phyloP scores from a whole-genome alignment of 2,329 filamentous ascomycete genomes.

The Exophiala sideris region DNA sequence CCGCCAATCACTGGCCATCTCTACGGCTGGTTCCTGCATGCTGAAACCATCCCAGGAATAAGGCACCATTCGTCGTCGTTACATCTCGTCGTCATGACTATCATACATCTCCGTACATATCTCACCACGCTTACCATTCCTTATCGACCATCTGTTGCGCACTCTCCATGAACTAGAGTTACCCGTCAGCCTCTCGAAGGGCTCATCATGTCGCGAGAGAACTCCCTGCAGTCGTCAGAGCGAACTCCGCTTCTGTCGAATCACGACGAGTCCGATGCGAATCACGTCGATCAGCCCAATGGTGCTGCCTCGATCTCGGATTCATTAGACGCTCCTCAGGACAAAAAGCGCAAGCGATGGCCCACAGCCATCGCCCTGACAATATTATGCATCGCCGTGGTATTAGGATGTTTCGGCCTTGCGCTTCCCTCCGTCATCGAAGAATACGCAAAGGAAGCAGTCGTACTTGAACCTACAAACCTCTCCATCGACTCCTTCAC shows the following conservation, averaged over 20 bases:
- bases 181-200: neutral
- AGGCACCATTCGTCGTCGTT: neutral
- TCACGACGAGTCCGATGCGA: conserved; percentile 34
- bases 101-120: neutral
- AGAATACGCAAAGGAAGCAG: conserved; percentile 79
- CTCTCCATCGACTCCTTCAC: conserved; percentile 85
- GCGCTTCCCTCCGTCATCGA: conserved; percentile 75
- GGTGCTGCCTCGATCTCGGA: conserved; percentile 25
- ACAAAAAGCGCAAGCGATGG: conserved; percentile 57
- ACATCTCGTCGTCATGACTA: neutral
- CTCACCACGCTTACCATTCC: neutral
- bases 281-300: conserved; percentile 26
- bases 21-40: neutral
- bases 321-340: conserved; percentile 20
- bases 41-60: neutral
- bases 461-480: conserved; percentile 76
- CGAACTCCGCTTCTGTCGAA: conserved; percentile 42
- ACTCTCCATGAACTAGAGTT: neutral
- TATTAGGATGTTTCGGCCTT: conserved; percentile 74
- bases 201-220: conserved; percentile 24
- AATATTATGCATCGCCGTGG: conserved; percentile 59
- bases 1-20: no score
- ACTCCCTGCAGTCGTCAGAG: conserved; percentile 40
- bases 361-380: conserved; percentile 72
- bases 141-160: neutral